Conservation (phyloP, 2,329 filamentous ascomycete genomes). For the Neonectria hederae region DNA sequence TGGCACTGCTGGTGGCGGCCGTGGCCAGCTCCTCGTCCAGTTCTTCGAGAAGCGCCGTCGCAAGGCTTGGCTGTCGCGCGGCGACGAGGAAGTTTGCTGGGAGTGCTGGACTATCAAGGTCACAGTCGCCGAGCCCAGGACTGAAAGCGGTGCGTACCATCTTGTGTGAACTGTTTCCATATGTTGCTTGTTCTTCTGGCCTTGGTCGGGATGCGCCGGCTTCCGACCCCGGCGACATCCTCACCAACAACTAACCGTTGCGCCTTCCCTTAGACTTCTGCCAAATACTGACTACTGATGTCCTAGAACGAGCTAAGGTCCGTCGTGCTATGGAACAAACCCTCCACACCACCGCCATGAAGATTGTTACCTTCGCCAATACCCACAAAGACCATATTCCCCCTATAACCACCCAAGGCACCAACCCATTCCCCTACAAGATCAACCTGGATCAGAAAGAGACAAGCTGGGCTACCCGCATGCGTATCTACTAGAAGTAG, state of each 20-base stretch:
- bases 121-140: constrained; percentile 88
- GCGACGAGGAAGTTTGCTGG: constrained; percentile 96
- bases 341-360: constrained; percentile 85
- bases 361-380: constrained; percentile 89
- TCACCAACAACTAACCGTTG: neutral
- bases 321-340: constrained; percentile 91
- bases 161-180: neutral
- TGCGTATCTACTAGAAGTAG: constrained; percentile 72
- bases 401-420: constrained; percentile 91
- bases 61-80: constrained; percentile 81
- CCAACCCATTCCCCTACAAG: constrained; percentile 95
- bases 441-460: constrained; percentile 88
- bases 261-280: neutral
- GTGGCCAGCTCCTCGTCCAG: constrained; percentile 84
- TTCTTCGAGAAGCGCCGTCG: constrained; percentile 94
- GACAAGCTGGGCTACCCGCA: constrained; percentile 78
- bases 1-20: constrained; percentile 66
- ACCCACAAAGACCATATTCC: constrained; percentile 95
- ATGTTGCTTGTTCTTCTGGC: neutral
- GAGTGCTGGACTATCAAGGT: constrained; percentile 95
- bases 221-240: constrained; percentile 1
- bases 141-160: constrained; percentile 77
- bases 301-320: constrained; percentile 83
- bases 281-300: neutral
- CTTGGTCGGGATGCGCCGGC: constrained; percentile 5